Conservation (phyloP, 2,329 filamentous ascomycete genomes). For the Iodosphaeria phyllophila region DNA sequence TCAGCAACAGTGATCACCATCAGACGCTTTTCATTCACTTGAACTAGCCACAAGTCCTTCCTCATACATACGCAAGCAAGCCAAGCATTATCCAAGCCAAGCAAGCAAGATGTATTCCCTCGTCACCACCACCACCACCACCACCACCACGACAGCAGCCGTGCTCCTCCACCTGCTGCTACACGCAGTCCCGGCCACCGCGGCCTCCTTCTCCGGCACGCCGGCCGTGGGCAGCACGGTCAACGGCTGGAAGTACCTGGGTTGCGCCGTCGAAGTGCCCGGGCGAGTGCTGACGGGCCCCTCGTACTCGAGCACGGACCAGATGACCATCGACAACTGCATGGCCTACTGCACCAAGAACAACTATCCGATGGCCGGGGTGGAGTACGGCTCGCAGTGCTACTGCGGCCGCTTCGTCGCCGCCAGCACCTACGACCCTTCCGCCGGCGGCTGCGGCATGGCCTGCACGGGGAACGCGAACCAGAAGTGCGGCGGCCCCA, state of each 20-base stretch:
- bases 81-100: too few species aligned
- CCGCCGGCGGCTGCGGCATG: slow-evolving; percentile 7
- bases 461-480: slow-evolving; percentile 7
- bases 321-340: slow-evolving; percentile 7
- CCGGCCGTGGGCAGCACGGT: slow-evolving; percentile 1
- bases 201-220: slow-evolving; percentile 1
- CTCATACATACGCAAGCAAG: too few species aligned
- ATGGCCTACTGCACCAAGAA: slow-evolving; percentile 5
- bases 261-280: slow-evolving; percentile 5
- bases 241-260: slow-evolving; percentile 4
- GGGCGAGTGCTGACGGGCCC: slow-evolving; percentile 5
- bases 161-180: background rate
- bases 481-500: slow-evolving; percentile 8
- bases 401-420: slow-evolving; percentile 9
- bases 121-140: too few species aligned
- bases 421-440: slow-evolving; percentile 3
- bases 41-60: too few species aligned
- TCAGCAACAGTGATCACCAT: too few species aligned
- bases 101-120: too few species aligned
- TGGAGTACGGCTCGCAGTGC: slow-evolving; percentile 17
- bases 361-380: slow-evolving; percentile 12
- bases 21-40: too few species aligned
- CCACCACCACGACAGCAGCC: too few species aligned
- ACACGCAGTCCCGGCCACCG: background rate
- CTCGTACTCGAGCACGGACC: slow-evolving; percentile 4